A percentile compares a stretch with the other conserved stretches of the same genome.
These are phyloP conservation scores for Neurospora sp. DNA, from an alignment of 495 filamentous ascomycete genomes.

Conservation along the genomic window DNA sequence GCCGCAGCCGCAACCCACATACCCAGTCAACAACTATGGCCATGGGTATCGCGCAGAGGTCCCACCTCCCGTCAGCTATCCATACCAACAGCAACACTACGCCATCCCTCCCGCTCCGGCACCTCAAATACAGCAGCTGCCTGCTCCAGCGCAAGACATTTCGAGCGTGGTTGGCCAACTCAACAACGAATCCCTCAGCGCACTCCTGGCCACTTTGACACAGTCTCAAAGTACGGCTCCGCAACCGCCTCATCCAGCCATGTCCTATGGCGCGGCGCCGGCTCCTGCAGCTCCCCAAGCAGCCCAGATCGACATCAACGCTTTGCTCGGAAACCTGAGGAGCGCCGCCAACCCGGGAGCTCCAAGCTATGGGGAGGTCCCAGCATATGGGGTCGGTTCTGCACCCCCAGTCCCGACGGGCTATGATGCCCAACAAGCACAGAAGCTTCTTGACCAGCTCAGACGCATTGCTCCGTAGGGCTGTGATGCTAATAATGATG, in stretches of 20 bases:
- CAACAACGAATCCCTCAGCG: constrained; percentile 62
- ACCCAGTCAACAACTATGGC: constrained; percentile 6
- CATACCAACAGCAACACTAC: constrained; percentile 8
- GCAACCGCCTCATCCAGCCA: constrained; percentile 39
- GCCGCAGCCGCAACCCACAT: constrained; percentile 14
- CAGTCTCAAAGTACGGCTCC: constrained; percentile 31
- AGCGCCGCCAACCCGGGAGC: not conserved
- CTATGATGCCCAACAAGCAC: not conserved
- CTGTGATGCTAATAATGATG: not conserved
- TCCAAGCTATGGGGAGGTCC: not conserved
- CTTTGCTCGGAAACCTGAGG: constrained; percentile 15
- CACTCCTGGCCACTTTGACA: constrained; percentile 53
- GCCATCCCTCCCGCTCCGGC: constrained; percentile 31
- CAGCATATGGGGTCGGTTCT: not conserved
- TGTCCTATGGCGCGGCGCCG: constrained; percentile 30
- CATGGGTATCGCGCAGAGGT: not conserved
- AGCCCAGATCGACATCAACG: constrained; percentile 19
- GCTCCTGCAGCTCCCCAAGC: constrained; percentile 21
- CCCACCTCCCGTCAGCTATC: constrained; percentile 6
- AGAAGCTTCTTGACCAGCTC: not conserved
- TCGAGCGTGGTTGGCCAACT: constrained; percentile 48
- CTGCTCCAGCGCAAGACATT: constrained; percentile 37
- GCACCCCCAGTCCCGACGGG: not conserved
- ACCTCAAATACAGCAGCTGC: constrained; percentile 30
- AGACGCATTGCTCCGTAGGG: not conserved